phyloP scores from a whole-genome alignment of 495 filamentous ascomycete genomes.

The Paragyromitra xinjiangensis region DNA sequence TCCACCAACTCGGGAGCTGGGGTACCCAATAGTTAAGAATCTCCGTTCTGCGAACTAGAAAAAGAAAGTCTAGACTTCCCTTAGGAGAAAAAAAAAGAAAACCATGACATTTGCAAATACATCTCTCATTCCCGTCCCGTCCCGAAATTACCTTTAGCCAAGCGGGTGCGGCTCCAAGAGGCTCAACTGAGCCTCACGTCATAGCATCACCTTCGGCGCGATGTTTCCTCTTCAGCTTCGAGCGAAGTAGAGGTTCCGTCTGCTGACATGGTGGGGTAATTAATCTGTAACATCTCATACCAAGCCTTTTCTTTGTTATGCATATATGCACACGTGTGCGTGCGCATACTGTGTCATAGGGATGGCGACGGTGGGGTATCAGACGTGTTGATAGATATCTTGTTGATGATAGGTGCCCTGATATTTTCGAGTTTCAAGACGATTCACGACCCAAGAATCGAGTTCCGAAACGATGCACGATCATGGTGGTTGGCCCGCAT shows the following conservation, averaged over 20 bases:
- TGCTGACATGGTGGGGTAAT: conserved; percentile 39
- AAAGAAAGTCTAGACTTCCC: background rate
- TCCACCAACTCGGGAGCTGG: background rate
- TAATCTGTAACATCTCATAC: conserved; percentile 30
- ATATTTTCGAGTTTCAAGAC: conserved; percentile 17
- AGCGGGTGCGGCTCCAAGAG: conserved; percentile 8
- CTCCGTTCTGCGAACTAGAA: background rate
- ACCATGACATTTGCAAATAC: background rate
- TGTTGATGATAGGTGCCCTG: conserved; percentile 12
- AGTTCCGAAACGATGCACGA: conserved; percentile 22
- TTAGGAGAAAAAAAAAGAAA: background rate
- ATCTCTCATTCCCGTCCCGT: too few relatives aligned
- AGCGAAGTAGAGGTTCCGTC: background rate
- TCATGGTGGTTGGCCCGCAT: conserved; percentile 40
- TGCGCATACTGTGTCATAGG: conserved; percentile 3
- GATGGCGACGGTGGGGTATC: conserved; percentile 21
- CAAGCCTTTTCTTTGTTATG: background rate
- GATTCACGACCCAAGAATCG: conserved; percentile 25
- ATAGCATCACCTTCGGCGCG: conserved; percentile 10
- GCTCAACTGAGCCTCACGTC: conserved; percentile 18
- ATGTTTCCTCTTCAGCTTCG: conserved; percentile 1
- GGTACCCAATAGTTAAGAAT: background rate
- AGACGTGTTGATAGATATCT: conserved; percentile 16
- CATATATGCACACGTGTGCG: conserved; percentile 33
- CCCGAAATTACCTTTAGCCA: background rate